Evolutionary conservation across 2,329 filamentous ascomycete genomes (phyloP), one percentile per base, ranked within the genome.

Genomic region (Apiospora saccharicola): DNA sequence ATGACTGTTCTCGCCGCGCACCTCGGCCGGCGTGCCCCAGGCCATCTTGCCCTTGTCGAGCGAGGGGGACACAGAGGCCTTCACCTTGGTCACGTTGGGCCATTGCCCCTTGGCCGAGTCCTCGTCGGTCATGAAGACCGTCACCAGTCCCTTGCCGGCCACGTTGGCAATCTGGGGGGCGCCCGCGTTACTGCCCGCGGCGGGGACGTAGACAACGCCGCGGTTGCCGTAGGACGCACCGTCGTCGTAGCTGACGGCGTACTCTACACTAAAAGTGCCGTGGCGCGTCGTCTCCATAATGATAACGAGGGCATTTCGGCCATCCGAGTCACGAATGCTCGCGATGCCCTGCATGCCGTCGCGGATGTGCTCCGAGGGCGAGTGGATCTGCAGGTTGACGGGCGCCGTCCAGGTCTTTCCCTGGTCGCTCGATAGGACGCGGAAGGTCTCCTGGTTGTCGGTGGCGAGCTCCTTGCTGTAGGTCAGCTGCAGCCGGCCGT

Each of bases 401-500:
- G 83, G 81, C 5, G 70, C 64, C 6, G 78, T 78, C 83, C 83
- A 85, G 1, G 79, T 80, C 41, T 75, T 76, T 3, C 83, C 83
- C 1, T 79, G 78, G 67, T 85, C 81, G 37, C 74, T 73, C 8
- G 83, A 85, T 10, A 78, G 71, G 16, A 81, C 79, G 16, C 81
- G 78, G 82, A 85, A 85, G 4, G 83, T 84, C 69, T 83, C 81
- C 75, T 85, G 83, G 73, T 85, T 83, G 68, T 83, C 79, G 8
- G 75, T 79, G 7, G 82, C 82, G 67, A 81, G 82, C 74, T 85
- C 83, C 71, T 83, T 79, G 26, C 83, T 84, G 74, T 81, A 85
- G 2, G 80, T 82, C 70, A 85, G 74, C 72, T 85, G 83, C 14
- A 85, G 76, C 67, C 81, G 80, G 26, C 83, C 82, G 13, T 77